Conservation (phyloP, 1,284 basidiomycete genomes). For the Ustilago curta region DNA sequence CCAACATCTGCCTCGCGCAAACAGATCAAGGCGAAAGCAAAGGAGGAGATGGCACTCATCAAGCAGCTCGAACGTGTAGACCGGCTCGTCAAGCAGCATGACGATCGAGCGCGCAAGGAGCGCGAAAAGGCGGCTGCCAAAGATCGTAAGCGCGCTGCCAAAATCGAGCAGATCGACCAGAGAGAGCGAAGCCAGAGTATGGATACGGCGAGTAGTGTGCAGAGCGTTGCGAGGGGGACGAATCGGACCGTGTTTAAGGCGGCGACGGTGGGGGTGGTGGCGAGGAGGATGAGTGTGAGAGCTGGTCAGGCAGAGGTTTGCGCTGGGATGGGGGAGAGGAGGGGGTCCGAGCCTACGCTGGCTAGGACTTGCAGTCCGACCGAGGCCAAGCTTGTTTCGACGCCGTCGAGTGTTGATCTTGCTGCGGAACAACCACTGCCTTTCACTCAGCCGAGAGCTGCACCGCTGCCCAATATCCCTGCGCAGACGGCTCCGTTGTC, state of each 20-base stretch:
- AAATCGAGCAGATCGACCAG: constrained; percentile 17
- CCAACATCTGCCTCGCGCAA: constrained; percentile 32
- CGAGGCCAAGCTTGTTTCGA: background rate
- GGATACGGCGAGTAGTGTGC: background rate
- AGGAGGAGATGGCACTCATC: constrained; percentile 55
- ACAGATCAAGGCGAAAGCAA: constrained; percentile 49
- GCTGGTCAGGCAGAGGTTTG: constrained; percentile 2
- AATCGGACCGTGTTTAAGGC: constrained; percentile 47
- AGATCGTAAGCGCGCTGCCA: constrained; percentile 24
- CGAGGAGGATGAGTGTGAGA: constrained; percentile 20
- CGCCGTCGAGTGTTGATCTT: constrained; percentile 21
- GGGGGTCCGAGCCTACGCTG: constrained; percentile 16
- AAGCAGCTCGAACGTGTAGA: constrained; percentile 51
- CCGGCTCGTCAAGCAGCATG: constrained; percentile 54
- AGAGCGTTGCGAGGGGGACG: background rate
- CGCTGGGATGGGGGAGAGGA: constrained; percentile 11
- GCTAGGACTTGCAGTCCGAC: background rate
- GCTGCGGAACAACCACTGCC: constrained; percentile 6
- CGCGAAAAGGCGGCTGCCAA: constrained; percentile 33
- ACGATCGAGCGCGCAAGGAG: constrained; percentile 42
- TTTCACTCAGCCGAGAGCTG: constrained; percentile 17
- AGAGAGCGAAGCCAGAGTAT: background rate
- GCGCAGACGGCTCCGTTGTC: background rate
- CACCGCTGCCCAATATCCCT: constrained; percentile 10
- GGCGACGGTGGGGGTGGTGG: background rate